Conservation (phyloP, 768 basidiomycete species). For the Fibroporia radiculosa region DNA sequence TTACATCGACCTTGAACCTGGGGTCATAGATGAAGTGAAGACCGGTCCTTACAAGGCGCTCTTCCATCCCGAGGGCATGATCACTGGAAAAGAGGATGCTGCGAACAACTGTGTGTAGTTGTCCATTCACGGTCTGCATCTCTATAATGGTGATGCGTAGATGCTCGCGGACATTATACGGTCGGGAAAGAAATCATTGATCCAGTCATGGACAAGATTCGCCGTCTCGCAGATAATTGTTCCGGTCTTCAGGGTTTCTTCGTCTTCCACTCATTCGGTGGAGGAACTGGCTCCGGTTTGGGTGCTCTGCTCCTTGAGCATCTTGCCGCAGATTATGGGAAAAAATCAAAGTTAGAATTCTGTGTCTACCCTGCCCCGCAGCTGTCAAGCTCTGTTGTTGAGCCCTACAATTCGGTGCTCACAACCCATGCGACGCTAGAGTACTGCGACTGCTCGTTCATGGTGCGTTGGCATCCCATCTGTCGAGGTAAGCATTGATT, state of each 20-base stretch:
- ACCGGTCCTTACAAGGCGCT: constrained; percentile 86
- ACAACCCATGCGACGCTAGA: constrained; percentile 98
- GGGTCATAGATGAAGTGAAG: constrained; percentile 93
- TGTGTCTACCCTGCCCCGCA: constrained; percentile 93
- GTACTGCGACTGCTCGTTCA: constrained; percentile 99
- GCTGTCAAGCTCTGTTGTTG: constrained; percentile 90
- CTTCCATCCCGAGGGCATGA: constrained; percentile 96
- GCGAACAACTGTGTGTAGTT: constrained; percentile 90
- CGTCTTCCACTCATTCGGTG: constrained; percentile 99
- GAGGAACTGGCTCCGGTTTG: constrained; percentile 97
- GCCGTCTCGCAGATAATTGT: constrained; percentile 94
- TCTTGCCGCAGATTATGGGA: constrained; percentile 95
- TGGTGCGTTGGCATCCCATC: constrained; percentile 43
- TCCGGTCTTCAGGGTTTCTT: constrained; percentile 97
- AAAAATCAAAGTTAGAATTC: constrained; percentile 98
- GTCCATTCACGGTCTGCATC: constrained; percentile 1
- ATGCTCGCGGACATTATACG: constrained; percentile 97
- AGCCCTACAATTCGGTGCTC: constrained; percentile 95
- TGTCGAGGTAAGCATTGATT: constrained; percentile 2
- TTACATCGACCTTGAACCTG: constrained; percentile 93
- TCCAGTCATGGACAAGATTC: constrained; percentile 90
- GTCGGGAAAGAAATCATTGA: constrained; percentile 98
- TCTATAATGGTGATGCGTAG: constrained; percentile 32
- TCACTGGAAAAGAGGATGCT: constrained; percentile 97
- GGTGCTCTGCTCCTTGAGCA: constrained; percentile 94